These are phyloP conservation scores for Solanum sparsipilum DNA, from an alignment of 257 asterid species.

Conservation along the genomic window DNA sequence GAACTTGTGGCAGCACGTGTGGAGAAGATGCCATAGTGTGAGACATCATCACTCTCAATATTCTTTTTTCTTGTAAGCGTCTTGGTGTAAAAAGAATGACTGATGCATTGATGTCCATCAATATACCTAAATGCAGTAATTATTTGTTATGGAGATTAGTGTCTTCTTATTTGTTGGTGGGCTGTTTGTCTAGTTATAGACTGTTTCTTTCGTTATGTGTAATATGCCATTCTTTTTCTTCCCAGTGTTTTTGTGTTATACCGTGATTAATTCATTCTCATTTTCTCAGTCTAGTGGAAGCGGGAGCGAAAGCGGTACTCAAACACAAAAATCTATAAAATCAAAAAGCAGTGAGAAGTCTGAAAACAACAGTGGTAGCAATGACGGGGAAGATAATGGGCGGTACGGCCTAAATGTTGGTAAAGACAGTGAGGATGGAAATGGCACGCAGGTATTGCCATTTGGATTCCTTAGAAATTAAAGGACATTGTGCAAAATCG, in stretches of 20 bases:
- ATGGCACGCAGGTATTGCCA: conserved; percentile 56
- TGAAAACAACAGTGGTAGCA: conserved; percentile 36
- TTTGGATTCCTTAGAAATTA: background rate
- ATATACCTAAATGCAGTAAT: background rate
- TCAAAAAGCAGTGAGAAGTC: conserved; percentile 41
- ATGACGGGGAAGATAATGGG: conserved; percentile 40
- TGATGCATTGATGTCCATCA: conserved; percentile 24
- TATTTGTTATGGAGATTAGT: background rate
- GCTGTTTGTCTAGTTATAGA: background rate
- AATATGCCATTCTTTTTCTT: background rate
- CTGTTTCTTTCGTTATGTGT: background rate
- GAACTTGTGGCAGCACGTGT: conserved; percentile 93
- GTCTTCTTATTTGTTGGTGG: background rate
- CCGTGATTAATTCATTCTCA: background rate
- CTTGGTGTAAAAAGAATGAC: background rate
- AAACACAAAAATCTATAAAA: conserved; percentile 58
- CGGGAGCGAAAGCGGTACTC: conserved; percentile 79
- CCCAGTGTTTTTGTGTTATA: background rate
- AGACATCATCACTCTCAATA: conserved; percentile 15
- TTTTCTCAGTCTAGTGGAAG: conserved; percentile 83
- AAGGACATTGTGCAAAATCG: background rate
- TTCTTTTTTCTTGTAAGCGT: background rate
- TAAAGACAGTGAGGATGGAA: conserved; percentile 62
- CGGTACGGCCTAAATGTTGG: conserved; percentile 32
- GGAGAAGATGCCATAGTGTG: conserved; percentile 92